These are phyloP conservation scores for Chondrostereum purpureum DNA, from an alignment of 1,284 basidiomycete species.

Conservation along the genomic window DNA sequence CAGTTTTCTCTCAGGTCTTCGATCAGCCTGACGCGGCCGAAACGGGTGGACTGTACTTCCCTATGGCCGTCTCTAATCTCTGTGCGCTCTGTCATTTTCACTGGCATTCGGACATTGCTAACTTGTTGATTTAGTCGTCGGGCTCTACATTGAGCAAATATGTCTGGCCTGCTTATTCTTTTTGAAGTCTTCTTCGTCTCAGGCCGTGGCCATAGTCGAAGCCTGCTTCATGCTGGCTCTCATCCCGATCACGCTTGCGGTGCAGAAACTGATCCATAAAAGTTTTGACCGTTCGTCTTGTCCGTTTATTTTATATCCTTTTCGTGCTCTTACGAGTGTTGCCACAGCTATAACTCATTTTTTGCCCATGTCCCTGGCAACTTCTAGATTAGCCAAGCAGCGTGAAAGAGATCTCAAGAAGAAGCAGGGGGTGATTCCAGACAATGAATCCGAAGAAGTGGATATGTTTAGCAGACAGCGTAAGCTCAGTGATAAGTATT, in stretches of 20 bases:
- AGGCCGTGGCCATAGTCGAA: conserved; percentile 38
- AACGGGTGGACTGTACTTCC: conserved; percentile 60
- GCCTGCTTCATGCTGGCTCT: conserved; percentile 62
- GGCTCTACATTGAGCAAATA: conserved; percentile 63
- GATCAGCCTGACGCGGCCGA: conserved; percentile 48
- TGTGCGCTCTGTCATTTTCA: no score
- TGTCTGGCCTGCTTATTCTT: conserved; percentile 63
- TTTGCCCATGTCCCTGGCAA: conserved; percentile 60
- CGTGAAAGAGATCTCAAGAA: conserved; percentile 25
- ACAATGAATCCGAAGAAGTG: conserved; percentile 28
- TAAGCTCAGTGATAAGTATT: conserved; percentile 19
- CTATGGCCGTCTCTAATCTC: neutral
- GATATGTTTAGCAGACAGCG: conserved; percentile 38
- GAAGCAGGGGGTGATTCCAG: conserved; percentile 16
- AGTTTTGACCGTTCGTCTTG: conserved; percentile 34
- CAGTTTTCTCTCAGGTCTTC: conserved; percentile 50
- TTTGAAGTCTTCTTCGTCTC: conserved; percentile 34
- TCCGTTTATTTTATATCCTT: neutral
- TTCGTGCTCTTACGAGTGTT: conserved; percentile 2
- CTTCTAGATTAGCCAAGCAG: conserved; percentile 38
- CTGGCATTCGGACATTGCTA: neutral
- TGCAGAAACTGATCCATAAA: conserved; percentile 33
- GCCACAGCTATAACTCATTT: conserved; percentile 40
- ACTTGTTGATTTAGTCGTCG: conserved; percentile 45
- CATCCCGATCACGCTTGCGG: conserved; percentile 46